Evolutionary conservation across 2,329 filamentous ascomycete genomes (phyloP).

Genomic region (Pyrenophora graminea): DNA sequence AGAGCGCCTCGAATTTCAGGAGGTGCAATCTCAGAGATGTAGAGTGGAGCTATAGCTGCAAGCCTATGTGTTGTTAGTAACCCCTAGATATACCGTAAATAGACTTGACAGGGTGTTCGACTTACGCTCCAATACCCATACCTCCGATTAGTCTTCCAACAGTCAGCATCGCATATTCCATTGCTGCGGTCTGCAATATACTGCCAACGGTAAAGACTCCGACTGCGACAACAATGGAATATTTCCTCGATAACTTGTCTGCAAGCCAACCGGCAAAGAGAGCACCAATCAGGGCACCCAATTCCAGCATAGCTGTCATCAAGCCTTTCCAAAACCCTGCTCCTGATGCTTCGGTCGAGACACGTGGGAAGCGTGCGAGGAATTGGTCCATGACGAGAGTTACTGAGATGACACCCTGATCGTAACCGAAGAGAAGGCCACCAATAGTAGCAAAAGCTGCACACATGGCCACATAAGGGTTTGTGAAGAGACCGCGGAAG

Average conservation of each 20-base stretch:
- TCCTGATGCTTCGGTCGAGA: conserved; percentile 48
- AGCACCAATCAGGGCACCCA: conserved; percentile 54
- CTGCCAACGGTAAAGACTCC: conserved; percentile 58
- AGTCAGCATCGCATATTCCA: conserved; percentile 57
- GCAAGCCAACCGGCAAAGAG: conserved; percentile 53
- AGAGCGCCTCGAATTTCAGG: conserved; percentile 56
- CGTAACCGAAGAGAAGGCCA: conserved; percentile 57
- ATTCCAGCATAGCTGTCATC: conserved; percentile 60
- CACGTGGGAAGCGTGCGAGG: conserved; percentile 50
- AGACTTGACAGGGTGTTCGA: not conserved
- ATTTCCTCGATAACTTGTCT: conserved; percentile 58
- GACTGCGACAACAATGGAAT: conserved; percentile 58
- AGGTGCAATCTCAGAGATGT: conserved; percentile 53
- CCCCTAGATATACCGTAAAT: not conserved
- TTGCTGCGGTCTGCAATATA: conserved; percentile 56
- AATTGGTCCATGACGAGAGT: conserved; percentile 60
- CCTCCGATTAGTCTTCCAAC: conserved; percentile 57
- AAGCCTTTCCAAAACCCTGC: conserved; percentile 52
- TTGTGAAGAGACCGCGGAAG: conserved; percentile 53
- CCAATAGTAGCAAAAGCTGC: conserved; percentile 57
- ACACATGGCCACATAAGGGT: conserved; percentile 56
- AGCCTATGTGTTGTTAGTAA: conserved; percentile 23
- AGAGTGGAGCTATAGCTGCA: conserved; percentile 54
- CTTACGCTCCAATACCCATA: conserved; percentile 56
- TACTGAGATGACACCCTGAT: conserved; percentile 51